Evolutionary conservation across 73 alveolate species (phyloP).

Genomic region (Paramecium sexaurelia): DNA sequence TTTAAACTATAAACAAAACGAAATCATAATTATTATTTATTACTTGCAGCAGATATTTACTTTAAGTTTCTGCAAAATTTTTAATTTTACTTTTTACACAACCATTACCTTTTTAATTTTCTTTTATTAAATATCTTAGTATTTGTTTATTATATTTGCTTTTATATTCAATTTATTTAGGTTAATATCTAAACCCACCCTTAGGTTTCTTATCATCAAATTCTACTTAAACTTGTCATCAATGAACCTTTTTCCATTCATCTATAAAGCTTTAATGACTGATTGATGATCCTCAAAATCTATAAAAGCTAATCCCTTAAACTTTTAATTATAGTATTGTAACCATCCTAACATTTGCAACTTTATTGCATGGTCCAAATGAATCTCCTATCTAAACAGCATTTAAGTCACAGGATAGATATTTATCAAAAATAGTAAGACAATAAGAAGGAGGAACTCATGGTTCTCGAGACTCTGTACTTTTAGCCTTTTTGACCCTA

Average conservation of each 20-base stretch:
- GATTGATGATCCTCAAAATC: conserved; percentile 81
- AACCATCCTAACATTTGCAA: conserved; percentile 85
- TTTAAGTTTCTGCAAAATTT: conserved; percentile 35
- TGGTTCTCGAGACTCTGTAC: conserved; percentile 59
- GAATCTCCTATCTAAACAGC: conserved; percentile 94
- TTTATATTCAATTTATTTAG: neutral
- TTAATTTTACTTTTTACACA: neutral
- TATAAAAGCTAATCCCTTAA: conserved; percentile 90
- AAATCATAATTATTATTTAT: conserved; percentile 9
- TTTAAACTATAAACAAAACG: neutral
- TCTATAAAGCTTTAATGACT: conserved; percentile 82
- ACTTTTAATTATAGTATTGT: conserved; percentile 76
- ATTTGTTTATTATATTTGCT: neutral
- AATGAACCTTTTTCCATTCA: conserved; percentile 89
- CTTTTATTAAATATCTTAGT: neutral
- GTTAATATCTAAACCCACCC: conserved; percentile 76
- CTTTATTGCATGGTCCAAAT: conserved; percentile 88
- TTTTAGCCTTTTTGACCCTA: conserved; percentile 81
- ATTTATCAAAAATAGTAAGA: conserved; percentile 85
- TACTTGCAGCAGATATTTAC: conserved; percentile 40
- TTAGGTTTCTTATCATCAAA: conserved; percentile 82
- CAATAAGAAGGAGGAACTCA: conserved; percentile 86
- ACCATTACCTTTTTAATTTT: conserved; percentile 8
- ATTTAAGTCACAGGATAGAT: conserved; percentile 86
- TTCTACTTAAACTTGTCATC: conserved; percentile 86